Evolutionary conservation across 1,284 basidiomycete genomes (phyloP), one percentile per base, ranked within the genome.

Genomic region (Trametes versicolor): DNA sequence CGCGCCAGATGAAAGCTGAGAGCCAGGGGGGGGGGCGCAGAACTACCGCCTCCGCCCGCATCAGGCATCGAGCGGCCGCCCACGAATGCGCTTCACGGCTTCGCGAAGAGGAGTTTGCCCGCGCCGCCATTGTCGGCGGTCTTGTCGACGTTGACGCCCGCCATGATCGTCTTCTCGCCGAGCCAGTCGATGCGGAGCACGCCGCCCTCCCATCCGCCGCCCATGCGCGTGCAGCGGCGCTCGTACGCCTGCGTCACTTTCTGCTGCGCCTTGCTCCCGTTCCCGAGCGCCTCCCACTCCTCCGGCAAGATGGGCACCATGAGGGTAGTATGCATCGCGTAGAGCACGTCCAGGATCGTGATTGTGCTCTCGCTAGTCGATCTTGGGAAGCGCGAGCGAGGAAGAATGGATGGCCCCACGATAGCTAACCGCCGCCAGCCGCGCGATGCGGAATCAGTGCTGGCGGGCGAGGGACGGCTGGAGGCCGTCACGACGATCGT

Each of bases 141-240:
- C 74, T 83, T 85, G 72, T 85, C 85, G 65, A 87, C 81, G 69
- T 90, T 88, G 64, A 91, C 80, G 41, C 89, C 89, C 47, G 88
- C 79, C 48, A 91, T 73, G 60, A 80, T 77, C 43, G 86, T 89
- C 72, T 88, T 89, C 39, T 83, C 81, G 34, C 85, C 86, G 45
- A 91, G 79, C 83, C 86, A 91, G 75, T 91, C 89, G n/a, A 90
- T 75, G 51, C 89, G 77, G 55, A 86, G 81, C 34, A 91, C 87
- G 37, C 90, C 90, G 34, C 82, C 81, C 54, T 89, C 87, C 89
- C 88, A 89, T 17, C 87, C 88, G 15, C 86, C 87, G 43, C 87
- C 88, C 78, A 85, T 82, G 68, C 80, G 81, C 58, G 80, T 78
- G 67, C 90, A 91, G 45, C 89, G 79, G 66, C 80, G 81, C 73